Evolutionary conservation across 164 flowering plant genomes (phyloP), one percentile per base, ranked within the genome.

Genomic region (Echeveria elegans): DNA sequence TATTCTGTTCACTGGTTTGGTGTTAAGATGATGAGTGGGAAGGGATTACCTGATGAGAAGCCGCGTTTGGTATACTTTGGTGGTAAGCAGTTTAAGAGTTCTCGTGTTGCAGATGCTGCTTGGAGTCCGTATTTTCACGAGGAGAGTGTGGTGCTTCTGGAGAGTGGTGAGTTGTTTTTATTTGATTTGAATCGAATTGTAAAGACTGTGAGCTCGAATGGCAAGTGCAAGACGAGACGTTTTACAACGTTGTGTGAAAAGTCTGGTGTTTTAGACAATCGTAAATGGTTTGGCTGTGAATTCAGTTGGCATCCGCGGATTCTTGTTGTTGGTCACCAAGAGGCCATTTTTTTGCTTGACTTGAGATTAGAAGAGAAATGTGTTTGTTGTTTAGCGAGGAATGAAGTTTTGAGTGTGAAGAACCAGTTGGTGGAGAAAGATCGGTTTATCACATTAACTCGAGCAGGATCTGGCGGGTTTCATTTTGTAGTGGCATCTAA

Each of bases 301-400:
- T 93, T 90, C 48, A 73, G 85, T 77, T 90, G 88, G 90, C 86
- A 90, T 80, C 90, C 90, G 0, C 77, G 82, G 28, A 79, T 86
- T 37, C 53, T 87, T 66, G 70, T 88, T n/a, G 83, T 82, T 77
- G 84, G 84, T 43, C 73, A 80, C 48, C 72, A 79, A 1, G 74
- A 62, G 68, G 81, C 79, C 23, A 84, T 90, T 16, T 86, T 81
- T 64, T 45, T 82, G 56, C 85, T 88, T 66, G 98, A 90, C 81
- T 71, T 63, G 21, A 81, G 90, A 77, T 71, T 30, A 47, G 77
- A 66, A 11, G 70, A 80, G 10, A 74, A 73, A 59, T 66, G 16
- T 9, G 75, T 81, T 31, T 75, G 60, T 21, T 69, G 78, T 65
- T 74, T 93, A 47, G 79, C 82, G 19, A 82, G 75, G 61, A 73